phyloP scores from a whole-genome alignment of 1,139 yeast species.

The Candida tetrigidarum region DNA sequence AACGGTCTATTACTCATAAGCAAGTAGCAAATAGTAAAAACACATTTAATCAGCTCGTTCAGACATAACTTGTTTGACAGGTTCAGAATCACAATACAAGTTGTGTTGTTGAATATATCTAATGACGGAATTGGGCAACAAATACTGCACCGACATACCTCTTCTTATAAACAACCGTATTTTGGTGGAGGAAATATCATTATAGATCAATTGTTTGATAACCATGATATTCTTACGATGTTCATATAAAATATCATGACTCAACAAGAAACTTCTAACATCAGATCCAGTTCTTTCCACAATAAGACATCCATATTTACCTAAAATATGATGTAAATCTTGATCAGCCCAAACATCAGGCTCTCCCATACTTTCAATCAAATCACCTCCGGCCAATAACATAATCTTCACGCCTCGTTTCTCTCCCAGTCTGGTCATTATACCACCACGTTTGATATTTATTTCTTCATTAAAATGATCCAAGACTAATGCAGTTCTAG shows the following conservation, averaged over 20 bases:
- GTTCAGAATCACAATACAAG: constrained; percentile 86
- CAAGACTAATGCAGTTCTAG: constrained; percentile 92
- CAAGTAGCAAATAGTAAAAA: background rate
- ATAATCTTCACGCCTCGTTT: constrained; percentile 89
- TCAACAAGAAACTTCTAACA: constrained; percentile 85
- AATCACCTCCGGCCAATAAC: constrained; percentile 97
- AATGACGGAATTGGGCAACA: constrained; percentile 92
- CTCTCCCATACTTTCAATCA: constrained; percentile 99
- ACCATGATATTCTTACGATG: constrained; percentile 92
- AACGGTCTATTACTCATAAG: too few species aligned
- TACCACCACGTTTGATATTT: constrained; percentile 87
- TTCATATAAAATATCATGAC: constrained; percentile 97
- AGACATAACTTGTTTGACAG: constrained; percentile 87
- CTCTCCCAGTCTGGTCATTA: constrained; percentile 72
- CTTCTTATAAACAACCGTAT: constrained; percentile 89
- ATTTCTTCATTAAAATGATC: constrained; percentile 98
- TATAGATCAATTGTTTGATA: constrained; percentile 93
- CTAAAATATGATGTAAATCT: constrained; percentile 93
- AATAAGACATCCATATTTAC: constrained; percentile 93
- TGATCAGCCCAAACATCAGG: constrained; percentile 99
- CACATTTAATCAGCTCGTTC: constrained; percentile 43
- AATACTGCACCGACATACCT: constrained; percentile 95
- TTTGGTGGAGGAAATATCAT: constrained; percentile 94
- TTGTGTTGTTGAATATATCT: constrained; percentile 93
- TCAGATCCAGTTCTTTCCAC: constrained; percentile 98